Conservation (phyloP, 345 rosid genomes). For the Citrus mangshanensis region DNA sequence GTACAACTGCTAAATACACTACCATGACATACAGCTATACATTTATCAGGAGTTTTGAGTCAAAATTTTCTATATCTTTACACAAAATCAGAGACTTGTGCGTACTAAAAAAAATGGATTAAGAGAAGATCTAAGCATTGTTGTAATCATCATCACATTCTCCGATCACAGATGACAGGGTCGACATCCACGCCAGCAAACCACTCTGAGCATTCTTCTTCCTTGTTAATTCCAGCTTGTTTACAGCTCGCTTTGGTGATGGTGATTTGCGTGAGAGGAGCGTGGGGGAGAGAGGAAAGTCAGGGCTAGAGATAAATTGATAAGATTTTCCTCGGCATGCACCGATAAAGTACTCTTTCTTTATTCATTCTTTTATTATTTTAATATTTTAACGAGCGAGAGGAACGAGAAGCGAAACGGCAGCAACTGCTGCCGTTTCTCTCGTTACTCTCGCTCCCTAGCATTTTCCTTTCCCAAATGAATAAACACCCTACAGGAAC, state of each 20-base stretch:
- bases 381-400: too few species aligned
- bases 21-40: not conserved
- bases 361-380: too few species aligned
- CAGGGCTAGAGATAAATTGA: too few species aligned
- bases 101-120: not conserved
- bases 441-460: too few species aligned
- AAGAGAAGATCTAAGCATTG: not conserved
- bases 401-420: too few species aligned
- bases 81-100: not conserved
- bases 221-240: slow-evolving; percentile 42
- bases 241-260: slow-evolving; percentile 47
- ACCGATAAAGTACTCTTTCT: too few species aligned
- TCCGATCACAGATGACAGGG: slow-evolving; percentile 54
- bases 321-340: too few species aligned
- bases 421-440: too few species aligned
- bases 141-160: slow-evolving; percentile 14
- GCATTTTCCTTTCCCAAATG: too few species aligned
- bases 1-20: not conserved
- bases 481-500: too few species aligned
- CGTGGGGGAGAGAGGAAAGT: too few species aligned
- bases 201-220: slow-evolving; percentile 52
- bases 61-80: not conserved
- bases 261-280: too few species aligned
- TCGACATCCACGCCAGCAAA: slow-evolving; percentile 46
- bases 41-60: not conserved